phyloP scores from a whole-genome alignment of 106 monocot genomes.

The Narthecium ossifragum region DNA sequence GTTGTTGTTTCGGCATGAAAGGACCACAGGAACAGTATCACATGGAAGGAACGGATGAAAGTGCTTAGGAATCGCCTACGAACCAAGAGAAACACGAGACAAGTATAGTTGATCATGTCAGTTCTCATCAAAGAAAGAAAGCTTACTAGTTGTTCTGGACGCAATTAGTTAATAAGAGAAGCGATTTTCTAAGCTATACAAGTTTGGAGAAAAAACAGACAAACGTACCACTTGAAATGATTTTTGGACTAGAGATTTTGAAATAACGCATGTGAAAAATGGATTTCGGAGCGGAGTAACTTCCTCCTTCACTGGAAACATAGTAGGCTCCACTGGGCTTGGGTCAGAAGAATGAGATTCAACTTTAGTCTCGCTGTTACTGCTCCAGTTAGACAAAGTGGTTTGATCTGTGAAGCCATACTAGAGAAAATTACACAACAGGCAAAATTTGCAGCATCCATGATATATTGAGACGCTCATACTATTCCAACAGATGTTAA shows the following conservation, averaged over 20 bases:
- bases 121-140: background rate
- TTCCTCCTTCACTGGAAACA: background rate
- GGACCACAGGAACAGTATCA: background rate
- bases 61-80: conserved; percentile 19
- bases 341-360: background rate
- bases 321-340: background rate
- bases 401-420: background rate
- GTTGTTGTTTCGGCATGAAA: conserved; percentile 6
- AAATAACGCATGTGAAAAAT: conserved; percentile 35
- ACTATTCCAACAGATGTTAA: too few species aligned
- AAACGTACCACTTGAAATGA: conserved; percentile 40
- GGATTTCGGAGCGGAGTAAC: conserved; percentile 48
- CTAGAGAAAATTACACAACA: background rate
- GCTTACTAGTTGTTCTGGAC: too few species aligned
- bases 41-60: conserved; percentile 17
- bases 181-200: too few species aligned
- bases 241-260: conserved; percentile 22
- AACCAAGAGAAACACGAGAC: background rate
- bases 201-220: background rate
- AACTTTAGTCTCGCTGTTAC: background rate
- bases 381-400: background rate
- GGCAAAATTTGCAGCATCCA: too few species aligned
- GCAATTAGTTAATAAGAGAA: too few species aligned
- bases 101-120: background rate
- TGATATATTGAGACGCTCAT: too few species aligned